Percentiles rank a stretch among this genome's conserved stretches.
These are phyloP conservation scores for Zymoseptoria passerinii DNA, from an alignment of 2,329 filamentous ascomycete species.

Conservation along the genomic window DNA sequence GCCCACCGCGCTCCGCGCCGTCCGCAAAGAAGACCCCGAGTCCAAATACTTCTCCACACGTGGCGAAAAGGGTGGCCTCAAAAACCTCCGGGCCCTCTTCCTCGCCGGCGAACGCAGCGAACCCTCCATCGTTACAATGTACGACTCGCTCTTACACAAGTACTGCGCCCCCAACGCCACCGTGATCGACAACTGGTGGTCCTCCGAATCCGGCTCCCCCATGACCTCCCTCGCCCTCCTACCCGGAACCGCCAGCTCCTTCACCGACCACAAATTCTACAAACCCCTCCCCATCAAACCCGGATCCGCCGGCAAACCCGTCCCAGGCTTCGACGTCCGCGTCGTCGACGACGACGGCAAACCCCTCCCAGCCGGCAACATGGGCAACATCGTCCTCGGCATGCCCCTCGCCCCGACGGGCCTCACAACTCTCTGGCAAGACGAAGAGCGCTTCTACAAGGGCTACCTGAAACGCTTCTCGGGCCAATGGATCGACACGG, in stretches of 20 bases:
- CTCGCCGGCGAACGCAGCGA: conserved; percentile 85
- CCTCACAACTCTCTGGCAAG: conserved; percentile 77
- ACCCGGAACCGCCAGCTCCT: conserved; percentile 52
- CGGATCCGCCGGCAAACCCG: conserved; percentile 80
- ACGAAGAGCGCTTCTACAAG: conserved; percentile 76
- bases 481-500: conserved; percentile 81
- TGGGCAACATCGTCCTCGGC: conserved; percentile 86
- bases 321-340: conserved; percentile 84
- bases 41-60: conserved; percentile 56
- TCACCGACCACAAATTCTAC: conserved; percentile 35
- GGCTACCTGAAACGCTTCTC: conserved; percentile 76
- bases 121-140: conserved; percentile 73
- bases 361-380: conserved; percentile 60
- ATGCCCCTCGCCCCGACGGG: conserved; percentile 78
- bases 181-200: conserved; percentile 69
- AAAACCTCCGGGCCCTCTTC: conserved; percentile 64
- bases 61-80: conserved; percentile 63
- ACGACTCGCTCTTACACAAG: conserved; percentile 61
- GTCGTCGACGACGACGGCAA: conserved; percentile 73
- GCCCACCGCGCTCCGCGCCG: conserved; percentile 77
- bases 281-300: conserved; percentile 60
- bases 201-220: conserved; percentile 60
- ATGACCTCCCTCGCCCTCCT: conserved; percentile 59
- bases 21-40: conserved; percentile 74
- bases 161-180: conserved; percentile 56